Evolutionary conservation across 345 rosid genomes (phyloP).

Genomic region (Chamaenerion angustifolium): DNA sequence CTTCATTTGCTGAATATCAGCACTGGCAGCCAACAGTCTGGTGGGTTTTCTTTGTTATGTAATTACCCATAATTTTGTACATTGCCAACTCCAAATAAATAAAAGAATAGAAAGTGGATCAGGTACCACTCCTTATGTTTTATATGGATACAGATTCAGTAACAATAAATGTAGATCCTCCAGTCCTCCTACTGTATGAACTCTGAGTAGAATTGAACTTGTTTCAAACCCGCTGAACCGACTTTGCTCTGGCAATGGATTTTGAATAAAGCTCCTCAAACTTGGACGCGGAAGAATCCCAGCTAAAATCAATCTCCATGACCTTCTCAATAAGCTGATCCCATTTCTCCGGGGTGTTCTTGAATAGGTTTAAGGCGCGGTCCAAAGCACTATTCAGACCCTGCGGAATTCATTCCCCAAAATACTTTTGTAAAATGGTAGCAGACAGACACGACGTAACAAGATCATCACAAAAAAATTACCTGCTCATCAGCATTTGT

Average conservation of each 20-base stretch:
- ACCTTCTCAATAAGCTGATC: constrained; percentile 48
- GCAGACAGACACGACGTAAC: not conserved
- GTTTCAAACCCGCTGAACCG: constrained; percentile 10
- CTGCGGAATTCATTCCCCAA: constrained; percentile 17
- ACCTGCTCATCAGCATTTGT: constrained; percentile 71
- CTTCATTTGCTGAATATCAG: too few relatives aligned
- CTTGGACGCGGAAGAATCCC: constrained; percentile 69
- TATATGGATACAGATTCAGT: not conserved
- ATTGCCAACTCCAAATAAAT: too few relatives aligned
- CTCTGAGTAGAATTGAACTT: not conserved
- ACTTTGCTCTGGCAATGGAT: constrained; percentile 58
- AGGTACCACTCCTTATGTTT: too few relatives aligned
- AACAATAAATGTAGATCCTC: not conserved
- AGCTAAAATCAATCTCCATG: constrained; percentile 77
- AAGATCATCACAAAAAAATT: constrained; percentile 3
- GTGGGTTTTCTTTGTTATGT: not conserved
- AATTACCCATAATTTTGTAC: not conserved
- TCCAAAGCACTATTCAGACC: constrained; percentile 53
- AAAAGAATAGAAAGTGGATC: too few relatives aligned
- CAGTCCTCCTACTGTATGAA: not conserved
- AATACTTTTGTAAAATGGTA: not conserved
- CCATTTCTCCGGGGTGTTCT: constrained; percentile 41
- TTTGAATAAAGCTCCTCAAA: constrained; percentile 73
- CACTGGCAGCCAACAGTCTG: too few relatives aligned
- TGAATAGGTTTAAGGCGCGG: constrained; percentile 54